These are phyloP conservation scores for Xylariaceae sp. DNA, from an alignment of 2,329 filamentous ascomycete genomes.

Conservation along the genomic window DNA sequence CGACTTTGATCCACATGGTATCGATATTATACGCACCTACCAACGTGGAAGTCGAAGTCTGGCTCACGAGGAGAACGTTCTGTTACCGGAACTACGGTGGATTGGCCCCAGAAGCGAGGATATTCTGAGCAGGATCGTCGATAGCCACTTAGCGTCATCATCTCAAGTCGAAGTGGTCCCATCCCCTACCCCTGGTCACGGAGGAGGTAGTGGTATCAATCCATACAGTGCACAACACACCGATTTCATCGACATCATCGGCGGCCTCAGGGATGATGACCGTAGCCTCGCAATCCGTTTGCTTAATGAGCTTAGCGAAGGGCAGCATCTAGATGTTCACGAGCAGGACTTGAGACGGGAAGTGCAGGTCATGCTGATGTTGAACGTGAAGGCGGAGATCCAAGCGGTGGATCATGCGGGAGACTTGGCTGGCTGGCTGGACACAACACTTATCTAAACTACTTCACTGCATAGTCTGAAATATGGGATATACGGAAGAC, in stretches of 20 bases:
- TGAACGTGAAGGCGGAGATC: constrained; percentile 74
- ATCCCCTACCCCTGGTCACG: no score
- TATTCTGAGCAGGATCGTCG: constrained; percentile 21
- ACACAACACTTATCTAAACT: constrained; percentile 18
- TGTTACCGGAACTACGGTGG: constrained; percentile 54
- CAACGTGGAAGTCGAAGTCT: constrained; percentile 63
- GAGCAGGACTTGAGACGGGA: constrained; percentile 45
- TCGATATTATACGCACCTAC: constrained; percentile 71
- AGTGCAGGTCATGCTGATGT: constrained; percentile 67
- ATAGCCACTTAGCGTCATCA: background rate
- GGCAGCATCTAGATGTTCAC: constrained; percentile 23
- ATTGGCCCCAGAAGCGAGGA: constrained; percentile 54
- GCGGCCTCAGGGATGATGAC: constrained; percentile 49
- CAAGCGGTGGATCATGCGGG: constrained; percentile 61
- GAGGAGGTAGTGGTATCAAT: no score
- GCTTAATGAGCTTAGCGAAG: constrained; percentile 38
- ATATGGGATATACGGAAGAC: no score
- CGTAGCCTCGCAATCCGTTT: constrained; percentile 52
- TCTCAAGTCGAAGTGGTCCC: no score
- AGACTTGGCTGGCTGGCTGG: constrained; percentile 46
- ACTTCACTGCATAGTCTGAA: no score
- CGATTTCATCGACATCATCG: constrained; percentile 12
- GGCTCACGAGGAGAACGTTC: constrained; percentile 52
- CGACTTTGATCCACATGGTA: constrained; percentile 73
- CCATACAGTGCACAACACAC: no score